These are phyloP conservation scores for Circinella umbellata DNA, from an alignment of 371 early-diverging fungal species.

Conservation along the genomic window DNA sequence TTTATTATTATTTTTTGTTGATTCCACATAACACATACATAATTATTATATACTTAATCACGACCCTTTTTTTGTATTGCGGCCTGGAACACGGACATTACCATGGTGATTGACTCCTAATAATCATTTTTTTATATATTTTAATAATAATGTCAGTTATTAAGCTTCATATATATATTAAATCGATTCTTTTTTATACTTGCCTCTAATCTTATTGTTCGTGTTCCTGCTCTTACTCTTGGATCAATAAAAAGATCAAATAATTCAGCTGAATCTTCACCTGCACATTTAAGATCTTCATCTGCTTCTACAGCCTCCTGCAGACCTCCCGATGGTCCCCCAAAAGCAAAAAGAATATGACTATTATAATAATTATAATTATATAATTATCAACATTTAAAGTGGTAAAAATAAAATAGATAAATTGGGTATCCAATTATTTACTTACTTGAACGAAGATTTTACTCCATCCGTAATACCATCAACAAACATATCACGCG, in stretches of 20 bases:
- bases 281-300: conserved; percentile 61
- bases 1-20: background rate
- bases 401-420: background rate
- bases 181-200: conserved; percentile 2
- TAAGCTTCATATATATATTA: background rate
- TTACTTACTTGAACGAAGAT: background rate
- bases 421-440: background rate
- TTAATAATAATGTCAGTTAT: conserved; percentile 14
- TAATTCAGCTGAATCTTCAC: conserved; percentile 66
- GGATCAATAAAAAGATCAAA: conserved; percentile 74
- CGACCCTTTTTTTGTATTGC: background rate
- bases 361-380: conserved; percentile 23
- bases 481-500: background rate
- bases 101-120: conserved; percentile 43
- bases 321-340: conserved; percentile 71
- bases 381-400: background rate
- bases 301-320: conserved; percentile 77
- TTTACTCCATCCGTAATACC: background rate
- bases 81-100: conserved; percentile 31
- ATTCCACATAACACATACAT: background rate
- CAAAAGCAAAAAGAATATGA: conserved; percentile 72
- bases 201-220: conserved; percentile 74
- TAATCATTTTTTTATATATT: no score
- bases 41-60: background rate
- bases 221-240: conserved; percentile 64